Evolutionary conservation across 148 eudicot genomes (phyloP).

Genomic region (Gaultheria prostrata): DNA sequence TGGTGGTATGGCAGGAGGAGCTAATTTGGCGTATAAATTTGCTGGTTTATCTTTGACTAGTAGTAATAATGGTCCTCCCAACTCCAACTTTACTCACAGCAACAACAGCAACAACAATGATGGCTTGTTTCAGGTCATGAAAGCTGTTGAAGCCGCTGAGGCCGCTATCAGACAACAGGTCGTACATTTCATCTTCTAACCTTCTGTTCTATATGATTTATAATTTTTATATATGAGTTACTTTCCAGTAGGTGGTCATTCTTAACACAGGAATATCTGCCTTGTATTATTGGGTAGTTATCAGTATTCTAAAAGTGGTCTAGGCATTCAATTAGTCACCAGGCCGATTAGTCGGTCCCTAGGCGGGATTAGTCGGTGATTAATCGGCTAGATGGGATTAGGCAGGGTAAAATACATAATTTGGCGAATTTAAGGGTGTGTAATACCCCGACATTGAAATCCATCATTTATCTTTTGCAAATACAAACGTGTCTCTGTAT

Average conservation of each 20-base stretch:
- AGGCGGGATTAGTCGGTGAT: too few relatives aligned
- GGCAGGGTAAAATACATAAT: too few relatives aligned
- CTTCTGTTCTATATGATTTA: neutral
- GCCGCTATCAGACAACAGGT: slow-evolving; percentile 53
- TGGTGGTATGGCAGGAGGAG: slow-evolving; percentile 20
- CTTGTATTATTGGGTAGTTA: neutral
- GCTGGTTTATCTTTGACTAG: slow-evolving; percentile 24
- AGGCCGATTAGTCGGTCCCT: too few relatives aligned
- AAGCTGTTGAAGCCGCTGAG: slow-evolving; percentile 63
- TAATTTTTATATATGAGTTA: neutral
- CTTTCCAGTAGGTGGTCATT: neutral
- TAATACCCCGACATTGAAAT: too few relatives aligned
- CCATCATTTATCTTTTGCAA: too few relatives aligned
- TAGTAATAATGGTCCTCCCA: slow-evolving; percentile 10
- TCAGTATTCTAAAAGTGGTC: too few relatives aligned
- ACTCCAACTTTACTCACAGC: neutral
- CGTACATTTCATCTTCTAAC: neutral
- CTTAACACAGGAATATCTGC: neutral
- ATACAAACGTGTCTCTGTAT: too few relatives aligned
- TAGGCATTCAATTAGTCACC: too few relatives aligned
- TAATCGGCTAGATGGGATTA: too few relatives aligned
- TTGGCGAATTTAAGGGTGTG: too few relatives aligned
- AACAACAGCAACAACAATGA: slow-evolving; percentile 25
- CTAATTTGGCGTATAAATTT: slow-evolving; percentile 24
- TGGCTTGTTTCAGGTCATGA: slow-evolving; percentile 50